These are phyloP conservation scores for Cymbopogon flexuosus DNA, from an alignment of 202 grass and related monocot species.

Conservation along the genomic window DNA sequence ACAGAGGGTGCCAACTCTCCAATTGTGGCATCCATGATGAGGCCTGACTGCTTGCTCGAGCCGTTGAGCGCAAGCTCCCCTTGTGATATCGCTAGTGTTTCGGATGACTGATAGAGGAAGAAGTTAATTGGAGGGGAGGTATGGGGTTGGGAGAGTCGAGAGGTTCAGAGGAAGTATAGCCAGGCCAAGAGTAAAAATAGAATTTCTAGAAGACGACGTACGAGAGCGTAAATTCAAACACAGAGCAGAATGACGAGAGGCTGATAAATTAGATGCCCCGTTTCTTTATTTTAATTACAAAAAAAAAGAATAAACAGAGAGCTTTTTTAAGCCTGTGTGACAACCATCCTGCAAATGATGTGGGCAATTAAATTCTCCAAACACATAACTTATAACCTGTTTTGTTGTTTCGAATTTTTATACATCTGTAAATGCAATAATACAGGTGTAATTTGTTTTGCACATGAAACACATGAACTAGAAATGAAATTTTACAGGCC, in stretches of 20 bases:
- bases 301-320: not conserved
- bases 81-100: not conserved
- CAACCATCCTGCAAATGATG: too few species aligned
- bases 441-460: too few species aligned
- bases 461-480: too few species aligned
- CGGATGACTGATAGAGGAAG: not conserved
- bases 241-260: not conserved
- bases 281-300: not conserved
- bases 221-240: not conserved
- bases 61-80: not conserved
- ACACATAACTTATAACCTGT: too few species aligned
- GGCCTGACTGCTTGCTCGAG: not conserved
- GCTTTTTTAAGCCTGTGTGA: too few species aligned
- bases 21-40: constrained; percentile 42
- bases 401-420: too few species aligned
- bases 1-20: constrained; percentile 23
- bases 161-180: constrained; percentile 27
- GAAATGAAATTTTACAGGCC: too few species aligned
- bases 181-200: constrained; percentile 18
- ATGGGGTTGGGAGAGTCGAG: not conserved
- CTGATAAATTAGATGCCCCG: not conserved
- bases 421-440: too few species aligned
- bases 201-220: not conserved
- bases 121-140: not conserved
- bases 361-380: too few species aligned